These are phyloP conservation scores for Rosa hybrid DNA, from an alignment of 331 rosid species.

Conservation along the genomic window DNA sequence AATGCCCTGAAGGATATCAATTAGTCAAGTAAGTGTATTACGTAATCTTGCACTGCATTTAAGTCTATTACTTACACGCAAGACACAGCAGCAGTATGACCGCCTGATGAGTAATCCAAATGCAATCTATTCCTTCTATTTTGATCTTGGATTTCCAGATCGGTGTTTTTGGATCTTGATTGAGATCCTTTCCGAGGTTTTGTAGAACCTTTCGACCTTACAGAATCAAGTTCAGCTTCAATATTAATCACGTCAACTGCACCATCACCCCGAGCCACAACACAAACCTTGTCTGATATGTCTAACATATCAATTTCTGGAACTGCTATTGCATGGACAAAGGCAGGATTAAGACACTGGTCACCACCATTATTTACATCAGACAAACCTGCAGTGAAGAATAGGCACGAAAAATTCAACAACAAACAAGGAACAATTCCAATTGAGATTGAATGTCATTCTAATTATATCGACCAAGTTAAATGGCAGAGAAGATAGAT, in stretches of 20 bases:
- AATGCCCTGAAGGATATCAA: constrained; percentile 56
- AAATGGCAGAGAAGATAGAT: constrained; percentile 21
- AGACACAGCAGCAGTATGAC: constrained; percentile 83
- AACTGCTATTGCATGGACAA: constrained; percentile 80
- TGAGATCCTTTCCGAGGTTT: constrained; percentile 59
- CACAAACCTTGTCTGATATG: constrained; percentile 66
- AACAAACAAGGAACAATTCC: constrained; percentile 7
- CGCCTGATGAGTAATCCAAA: constrained; percentile 77
- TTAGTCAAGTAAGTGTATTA: constrained; percentile 30
- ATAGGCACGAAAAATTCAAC: constrained; percentile 8
- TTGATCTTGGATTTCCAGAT: constrained; percentile 39
- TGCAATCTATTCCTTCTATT: constrained; percentile 54
- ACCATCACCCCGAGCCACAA: constrained; percentile 89
- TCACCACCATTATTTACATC: constrained; percentile 43
- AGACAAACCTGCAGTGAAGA: constrained; percentile 51
- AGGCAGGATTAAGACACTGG: constrained; percentile 86
- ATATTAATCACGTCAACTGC: constrained; percentile 61
- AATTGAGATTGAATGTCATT: neutral
- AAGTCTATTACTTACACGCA: constrained; percentile 59
- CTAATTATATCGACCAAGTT: neutral
- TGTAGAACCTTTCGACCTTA: constrained; percentile 50
- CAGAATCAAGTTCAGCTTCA: constrained; percentile 56
- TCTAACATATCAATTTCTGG: constrained; percentile 83
- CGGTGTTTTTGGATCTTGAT: constrained; percentile 47
- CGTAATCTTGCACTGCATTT: constrained; percentile 11